phyloP scores from a whole-genome alignment of 148 eudicot genomes.

The Tetragonia tetragonoides region DNA sequence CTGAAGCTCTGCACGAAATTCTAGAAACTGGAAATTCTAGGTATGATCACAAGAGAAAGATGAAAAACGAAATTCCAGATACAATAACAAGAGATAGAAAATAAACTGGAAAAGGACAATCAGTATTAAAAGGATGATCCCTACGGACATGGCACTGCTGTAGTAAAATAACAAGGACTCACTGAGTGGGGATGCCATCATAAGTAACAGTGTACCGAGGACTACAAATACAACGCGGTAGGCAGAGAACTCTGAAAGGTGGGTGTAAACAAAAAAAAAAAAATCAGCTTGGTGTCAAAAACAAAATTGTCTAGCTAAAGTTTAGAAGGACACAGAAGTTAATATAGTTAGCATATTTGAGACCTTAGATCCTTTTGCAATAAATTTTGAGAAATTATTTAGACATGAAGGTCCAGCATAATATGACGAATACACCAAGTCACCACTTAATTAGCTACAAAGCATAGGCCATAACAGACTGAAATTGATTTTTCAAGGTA shows the following conservation, averaged over 20 bases:
- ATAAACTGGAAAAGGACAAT: conserved; percentile 75
- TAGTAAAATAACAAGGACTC: conserved; percentile 80
- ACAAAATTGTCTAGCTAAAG: not conserved
- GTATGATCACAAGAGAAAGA: not conserved
- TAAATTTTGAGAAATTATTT: conserved; percentile 8
- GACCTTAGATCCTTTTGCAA: not conserved
- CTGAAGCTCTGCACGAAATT: not conserved
- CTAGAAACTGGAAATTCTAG: not conserved
- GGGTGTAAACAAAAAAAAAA: conserved; percentile 4
- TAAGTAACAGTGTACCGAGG: conserved; percentile 54
- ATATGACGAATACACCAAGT: no score
- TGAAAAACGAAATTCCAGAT: not conserved
- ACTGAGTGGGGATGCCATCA: conserved; percentile 67
- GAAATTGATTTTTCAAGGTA: not conserved
- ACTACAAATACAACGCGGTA: conserved; percentile 67
- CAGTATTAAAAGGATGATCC: conserved; percentile 75
- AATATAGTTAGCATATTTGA: not conserved
- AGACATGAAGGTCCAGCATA: conserved; percentile 4
- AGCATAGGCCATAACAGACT: conserved; percentile 5
- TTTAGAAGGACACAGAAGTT: not conserved
- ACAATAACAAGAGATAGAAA: no score
- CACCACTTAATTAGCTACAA: not conserved
- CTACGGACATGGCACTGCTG: conserved; percentile 87
- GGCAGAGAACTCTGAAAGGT: conserved; percentile 59
- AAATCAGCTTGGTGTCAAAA: not conserved